A percentile compares a stretch with the other conserved stretches of the same genome.
Evolutionary conservation across 768 basidiomycete genomes (phyloP).

Genomic region (Trametes meyenii): DNA sequence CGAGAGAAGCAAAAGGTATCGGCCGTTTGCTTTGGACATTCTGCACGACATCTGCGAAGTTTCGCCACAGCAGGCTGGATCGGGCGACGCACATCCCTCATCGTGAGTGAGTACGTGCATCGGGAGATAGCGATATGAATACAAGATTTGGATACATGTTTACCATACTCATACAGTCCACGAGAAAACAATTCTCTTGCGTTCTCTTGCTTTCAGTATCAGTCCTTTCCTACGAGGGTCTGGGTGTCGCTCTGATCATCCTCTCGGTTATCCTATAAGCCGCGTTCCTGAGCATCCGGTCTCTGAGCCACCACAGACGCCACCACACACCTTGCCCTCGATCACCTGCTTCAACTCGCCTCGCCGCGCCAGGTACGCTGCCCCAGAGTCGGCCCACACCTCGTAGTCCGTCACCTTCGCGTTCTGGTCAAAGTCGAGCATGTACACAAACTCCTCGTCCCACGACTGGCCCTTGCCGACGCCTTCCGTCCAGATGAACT

Average conservation of each 20-base stretch:
- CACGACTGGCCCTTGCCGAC: slow-evolving; percentile 52
- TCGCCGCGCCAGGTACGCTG: slow-evolving; percentile 58
- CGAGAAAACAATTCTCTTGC: not conserved
- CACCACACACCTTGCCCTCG: slow-evolving; percentile 18
- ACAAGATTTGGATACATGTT: no score
- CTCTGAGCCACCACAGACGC: not conserved
- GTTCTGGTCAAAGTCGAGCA: slow-evolving; percentile 61
- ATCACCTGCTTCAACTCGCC: slow-evolving; percentile 42
- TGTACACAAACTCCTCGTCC: slow-evolving; percentile 64
- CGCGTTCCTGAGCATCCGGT: slow-evolving; percentile 13
- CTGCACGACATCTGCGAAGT: no score
- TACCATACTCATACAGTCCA: not conserved
- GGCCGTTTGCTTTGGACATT: no score
- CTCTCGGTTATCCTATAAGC: not conserved
- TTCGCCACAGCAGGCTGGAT: no score
- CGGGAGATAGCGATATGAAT: no score
- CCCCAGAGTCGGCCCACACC: slow-evolving; percentile 71
- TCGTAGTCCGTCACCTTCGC: slow-evolving; percentile 60
- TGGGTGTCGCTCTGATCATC: slow-evolving; percentile 13
- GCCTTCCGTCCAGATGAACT: slow-evolving; percentile 53
- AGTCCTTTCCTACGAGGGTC: slow-evolving; percentile 3
- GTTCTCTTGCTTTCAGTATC: not conserved
- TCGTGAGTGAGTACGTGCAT: not conserved
- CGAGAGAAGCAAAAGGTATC: no score
- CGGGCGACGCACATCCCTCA: not conserved